Evolutionary conservation across 352 stramenopile species (phyloP), one percentile per base, ranked within the genome.

Genomic region (Phytophthora rubi): DNA sequence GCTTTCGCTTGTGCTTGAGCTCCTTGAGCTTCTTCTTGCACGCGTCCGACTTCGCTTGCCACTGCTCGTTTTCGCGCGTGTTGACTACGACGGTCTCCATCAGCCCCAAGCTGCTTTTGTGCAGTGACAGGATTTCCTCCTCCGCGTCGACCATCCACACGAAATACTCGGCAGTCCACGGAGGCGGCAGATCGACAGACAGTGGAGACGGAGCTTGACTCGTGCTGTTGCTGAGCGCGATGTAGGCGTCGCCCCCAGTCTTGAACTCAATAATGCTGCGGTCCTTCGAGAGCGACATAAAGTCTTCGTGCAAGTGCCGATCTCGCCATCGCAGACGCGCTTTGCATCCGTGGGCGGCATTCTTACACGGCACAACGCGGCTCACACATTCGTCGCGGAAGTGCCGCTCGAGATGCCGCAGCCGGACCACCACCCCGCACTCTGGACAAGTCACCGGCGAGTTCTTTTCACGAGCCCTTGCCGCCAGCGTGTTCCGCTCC

Each of bases 161-260:
- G 51, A 81, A 94, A 55, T 79, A 89, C 57, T 94, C 86, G 18
- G 86, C 72, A 12, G 85, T 90, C 86, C 86, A 93, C 0, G 86
- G 86, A 7, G 84, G 86, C 13, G 82, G 45, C 33, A 90, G 54
- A 58, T 94, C 84, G 10, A 30, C 28, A 33, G 18, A 60, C 18
- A 26, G 45, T 56, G 48, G 42, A 58, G 18, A 49, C 13, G 35
- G 13, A 30, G 28, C n/a, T 56, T 54, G 57, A 15, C 15, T 71
- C 37, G 30, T 59, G 59, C 59, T 68, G 35, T 55, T 79, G 15
- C 77, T 71, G 6, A 88, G 33, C 18, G 64, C 70, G 26, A 92
- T 77, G 65, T 81, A 87, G 10, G 75, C 71, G 26, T 70, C 60
- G 6, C 84, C 84, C 18, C 79, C 81, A 0, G 74, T 83, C 5